Evolutionary conservation across 352 stramenopile species (phyloP), one percentile per base, ranked within the genome.

Genomic region (Phytophthora palmivora): DNA sequence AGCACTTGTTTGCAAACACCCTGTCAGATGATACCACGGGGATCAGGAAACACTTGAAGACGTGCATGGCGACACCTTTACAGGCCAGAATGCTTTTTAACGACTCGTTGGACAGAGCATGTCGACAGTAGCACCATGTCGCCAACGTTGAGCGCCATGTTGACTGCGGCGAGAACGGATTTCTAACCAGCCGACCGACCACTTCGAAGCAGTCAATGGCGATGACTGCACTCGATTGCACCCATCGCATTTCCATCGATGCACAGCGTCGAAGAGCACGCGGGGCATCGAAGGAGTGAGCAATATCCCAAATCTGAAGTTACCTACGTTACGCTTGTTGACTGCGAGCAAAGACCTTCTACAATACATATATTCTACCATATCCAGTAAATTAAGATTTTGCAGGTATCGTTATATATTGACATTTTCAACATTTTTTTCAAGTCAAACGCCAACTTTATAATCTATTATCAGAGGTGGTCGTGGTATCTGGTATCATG

Each of bases 1-100:
- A 55, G 30, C 7, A n/a, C 12, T 47, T 52, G 58, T 11, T 68
- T 58, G 59, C 50, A 52, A 60, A 43, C 32, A 33, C 18, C 32
- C 41, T 38, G 39, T 50, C 49, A 66, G 39, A 43, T 34, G n/a
- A n/a, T n/a, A n/a, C n/a, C n/a, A n/a, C n/a, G n/a, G 24, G 6
- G 24, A 6, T 28, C 24, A 28, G 24, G 41, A 46, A 45, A 47
- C 24, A 47, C 8, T 28, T 24, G 47, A 47, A 38, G 33, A 28
- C 24, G 24, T 28, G 24, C 24, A 28, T 28, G 24, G 28, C 33
- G 38, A 28, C 57, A 59, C 47, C 30, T 52, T 52, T 52, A 51
- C 46, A 14, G 26, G 28, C n/a, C 45, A 48, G 56, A 44, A 46
- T 36, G 42, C 15, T 19, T 15, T 39, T 53, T 39, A 30, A 42